Evolutionary conservation across 2,329 filamentous ascomycete genomes (phyloP), one percentile per base, ranked within the genome.

Genomic region (Thermochaetoides dissita): DNA sequence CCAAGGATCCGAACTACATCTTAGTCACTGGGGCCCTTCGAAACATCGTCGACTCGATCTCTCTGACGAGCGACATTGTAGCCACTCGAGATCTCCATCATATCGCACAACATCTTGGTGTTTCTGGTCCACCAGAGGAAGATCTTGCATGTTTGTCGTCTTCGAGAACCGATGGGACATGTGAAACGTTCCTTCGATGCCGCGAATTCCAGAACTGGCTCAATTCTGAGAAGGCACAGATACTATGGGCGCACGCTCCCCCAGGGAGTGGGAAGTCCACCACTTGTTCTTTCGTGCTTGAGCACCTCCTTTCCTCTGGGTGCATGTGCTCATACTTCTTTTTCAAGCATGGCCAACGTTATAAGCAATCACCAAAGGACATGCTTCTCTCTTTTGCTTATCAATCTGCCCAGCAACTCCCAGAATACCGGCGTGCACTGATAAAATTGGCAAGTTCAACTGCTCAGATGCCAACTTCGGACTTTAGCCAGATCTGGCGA

Each of bases 311-410:
- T 31, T 36, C 40, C 8, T 36, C 38, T 33, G 39, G 48, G 12
- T 17, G 41, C 5, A 45, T 53, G n/a, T 53, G 49, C 34, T 42
- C 39, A 24, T 56, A 52, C 41, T 55, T 49, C 43, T 55, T 56
- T 38, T 57, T 56, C 42, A 45, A 45, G n/a, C 41, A 49, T 36
- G 37, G 44, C 8, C 40, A 52, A 34, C 47, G 44, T 34, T 36
- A 32, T 8, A 36, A 36, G 7, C 34, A 43, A 2, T 50, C 31
- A 33, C 33, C 43, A 30, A 37, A 37, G 2, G 34, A 29, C n/a
- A 30, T 51, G 28, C 41, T 52, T 3, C 38, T 41, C 6, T 47
- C 46, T 6, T 32, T 52, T 3, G 49, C 50, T 1, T 50, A 40
- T 30, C 50, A 52, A 28, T 48, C 48, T 38, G 47, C 50, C 5